A percentile compares a stretch with the other conserved stretches of the same genome.
phyloP scores from a whole-genome alignment of 768 basidiomycete species.

The Suillus occidentalis region DNA sequence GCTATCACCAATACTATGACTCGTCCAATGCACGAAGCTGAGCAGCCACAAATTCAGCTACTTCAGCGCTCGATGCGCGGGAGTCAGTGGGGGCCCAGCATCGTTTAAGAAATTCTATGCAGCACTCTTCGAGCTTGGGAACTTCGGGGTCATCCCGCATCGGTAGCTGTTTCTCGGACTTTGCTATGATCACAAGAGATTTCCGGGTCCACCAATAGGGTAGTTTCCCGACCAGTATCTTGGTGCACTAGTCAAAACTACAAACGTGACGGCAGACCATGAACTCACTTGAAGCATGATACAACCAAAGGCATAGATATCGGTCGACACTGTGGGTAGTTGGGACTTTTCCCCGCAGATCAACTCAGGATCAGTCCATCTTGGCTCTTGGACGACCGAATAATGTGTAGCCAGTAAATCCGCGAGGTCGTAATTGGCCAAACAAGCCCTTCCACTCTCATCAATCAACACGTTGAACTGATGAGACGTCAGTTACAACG shows the following conservation, averaged over 20 bases:
- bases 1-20: background rate
- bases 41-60: slow-evolving; percentile 4
- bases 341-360: background rate
- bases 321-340: background rate
- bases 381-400: background rate
- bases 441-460: background rate
- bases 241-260: background rate
- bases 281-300: slow-evolving; percentile 9
- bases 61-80: slow-evolving; percentile 7
- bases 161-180: background rate
- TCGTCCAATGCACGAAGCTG: background rate
- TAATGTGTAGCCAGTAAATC: background rate
- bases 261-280: background rate
- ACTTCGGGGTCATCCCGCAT: background rate
- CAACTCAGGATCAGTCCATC: slow-evolving; percentile 11
- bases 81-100: slow-evolving; percentile 4
- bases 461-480: slow-evolving; percentile 13
- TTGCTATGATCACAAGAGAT: background rate
- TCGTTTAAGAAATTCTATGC: slow-evolving; percentile 5
- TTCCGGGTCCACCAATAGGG: slow-evolving; percentile 5
- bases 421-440: slow-evolving; percentile 5
- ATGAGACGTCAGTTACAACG: background rate
- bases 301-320: slow-evolving; percentile 10
- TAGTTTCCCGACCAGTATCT: slow-evolving; percentile 8
- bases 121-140: background rate